A percentile compares a stretch with the other conserved stretches of the same genome.
phyloP scores from a whole-genome alignment of 305 asterid species.

The Fraxinus nigra region DNA sequence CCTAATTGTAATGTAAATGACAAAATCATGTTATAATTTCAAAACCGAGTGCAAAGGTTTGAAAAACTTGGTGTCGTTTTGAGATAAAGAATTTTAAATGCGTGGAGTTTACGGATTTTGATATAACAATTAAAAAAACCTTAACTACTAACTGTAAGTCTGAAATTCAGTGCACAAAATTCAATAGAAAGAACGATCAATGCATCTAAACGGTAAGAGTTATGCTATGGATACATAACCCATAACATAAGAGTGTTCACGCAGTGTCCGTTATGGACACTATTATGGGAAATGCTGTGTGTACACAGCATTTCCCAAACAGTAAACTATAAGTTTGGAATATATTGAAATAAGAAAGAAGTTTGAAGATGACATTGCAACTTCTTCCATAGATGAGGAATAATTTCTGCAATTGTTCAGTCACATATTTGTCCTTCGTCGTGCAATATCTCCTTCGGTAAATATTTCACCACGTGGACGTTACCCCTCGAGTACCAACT shows the following conservation, averaged over 20 bases:
- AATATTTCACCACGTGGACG: not conserved
- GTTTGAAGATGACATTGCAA: not conserved
- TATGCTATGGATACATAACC: too few relatives aligned
- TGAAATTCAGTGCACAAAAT: not conserved
- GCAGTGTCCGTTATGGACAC: too few relatives aligned
- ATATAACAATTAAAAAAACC: not conserved
- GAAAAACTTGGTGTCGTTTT: not conserved
- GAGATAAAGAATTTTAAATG: not conserved
- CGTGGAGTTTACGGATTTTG: not conserved
- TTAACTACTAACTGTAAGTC: not conserved
- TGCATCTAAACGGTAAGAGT: not conserved
- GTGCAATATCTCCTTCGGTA: not conserved
- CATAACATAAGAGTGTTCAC: too few relatives aligned
- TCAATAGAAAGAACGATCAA: not conserved
- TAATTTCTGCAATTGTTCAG: not conserved
- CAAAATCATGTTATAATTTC: not conserved
- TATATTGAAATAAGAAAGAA: not conserved
- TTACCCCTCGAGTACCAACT: not conserved
- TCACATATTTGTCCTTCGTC: not conserved
- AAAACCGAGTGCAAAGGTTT: not conserved
- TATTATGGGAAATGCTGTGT: too few relatives aligned
- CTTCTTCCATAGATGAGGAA: not conserved
- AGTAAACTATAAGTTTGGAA: not conserved
- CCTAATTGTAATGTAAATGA: not conserved
- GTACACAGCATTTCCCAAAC: not conserved